Percentiles rank a stretch among this genome's conserved stretches.
Evolutionary conservation across 108 stramenopile genomes (phyloP).

Genomic region (Hondaea fermentalgiana): DNA sequence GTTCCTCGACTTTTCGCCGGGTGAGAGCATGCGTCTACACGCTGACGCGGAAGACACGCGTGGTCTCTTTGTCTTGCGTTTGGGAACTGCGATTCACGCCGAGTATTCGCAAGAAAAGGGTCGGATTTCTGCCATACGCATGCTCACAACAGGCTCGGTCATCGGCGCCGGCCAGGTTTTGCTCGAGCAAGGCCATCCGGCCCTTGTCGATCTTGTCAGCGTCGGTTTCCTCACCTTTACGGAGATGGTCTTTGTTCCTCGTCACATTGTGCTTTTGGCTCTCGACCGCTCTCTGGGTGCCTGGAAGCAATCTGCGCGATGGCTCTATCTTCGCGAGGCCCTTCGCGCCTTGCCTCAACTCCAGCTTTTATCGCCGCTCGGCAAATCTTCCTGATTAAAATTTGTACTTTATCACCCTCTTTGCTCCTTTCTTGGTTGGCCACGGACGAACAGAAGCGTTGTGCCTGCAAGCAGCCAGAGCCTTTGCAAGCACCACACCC

Average conservation of each 20-base stretch:
- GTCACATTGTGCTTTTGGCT: background rate
- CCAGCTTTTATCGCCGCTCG: background rate
- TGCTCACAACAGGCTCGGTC: background rate
- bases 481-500: too few species aligned
- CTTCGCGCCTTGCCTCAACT: background rate
- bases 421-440: too few species aligned
- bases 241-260: background rate
- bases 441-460: too few species aligned
- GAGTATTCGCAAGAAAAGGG: background rate
- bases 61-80: background rate
- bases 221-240: background rate
- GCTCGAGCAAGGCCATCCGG: background rate
- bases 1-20: background rate
- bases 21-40: background rate
- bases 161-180: background rate
- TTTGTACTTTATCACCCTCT: too few species aligned
- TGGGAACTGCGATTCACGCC: background rate
- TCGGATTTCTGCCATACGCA: background rate
- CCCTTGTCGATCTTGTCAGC: background rate
- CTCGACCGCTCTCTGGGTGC: background rate
- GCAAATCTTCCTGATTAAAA: too few species aligned
- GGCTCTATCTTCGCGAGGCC: slow-evolving; percentile 12
- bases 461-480: too few species aligned
- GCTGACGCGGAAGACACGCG: background rate
- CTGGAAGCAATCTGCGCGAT: slow-evolving; percentile 10